phyloP scores from a whole-genome alignment of 1,284 basidiomycete genomes.

The Cutaneotrichosporon cutaneum region DNA sequence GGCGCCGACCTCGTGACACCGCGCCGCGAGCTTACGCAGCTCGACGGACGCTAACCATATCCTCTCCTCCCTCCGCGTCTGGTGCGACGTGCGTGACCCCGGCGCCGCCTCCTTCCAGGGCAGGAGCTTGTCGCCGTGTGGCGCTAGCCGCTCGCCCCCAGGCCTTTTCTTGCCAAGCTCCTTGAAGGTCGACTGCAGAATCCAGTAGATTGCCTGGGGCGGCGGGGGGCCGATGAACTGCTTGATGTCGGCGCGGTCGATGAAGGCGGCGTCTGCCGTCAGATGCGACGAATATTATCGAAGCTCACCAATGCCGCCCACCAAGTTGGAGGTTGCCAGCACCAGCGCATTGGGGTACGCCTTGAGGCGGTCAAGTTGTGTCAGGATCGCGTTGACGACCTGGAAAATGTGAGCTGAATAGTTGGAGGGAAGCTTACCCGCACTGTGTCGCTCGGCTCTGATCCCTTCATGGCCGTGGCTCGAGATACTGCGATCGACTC shows the following conservation, averaged over 20 bases:
- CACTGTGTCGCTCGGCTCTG: slow-evolving; percentile 93
- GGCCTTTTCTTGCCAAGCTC: slow-evolving; percentile 67
- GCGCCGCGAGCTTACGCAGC: slow-evolving; percentile 7
- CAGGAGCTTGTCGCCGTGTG: slow-evolving; percentile 57
- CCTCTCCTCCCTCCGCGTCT: slow-evolving; percentile 11
- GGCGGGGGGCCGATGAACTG: slow-evolving; percentile 91
- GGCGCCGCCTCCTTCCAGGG: slow-evolving; percentile 17
- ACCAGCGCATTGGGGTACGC: slow-evolving; percentile 89
- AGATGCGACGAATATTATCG: background rate
- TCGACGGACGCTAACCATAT: slow-evolving; percentile 15
- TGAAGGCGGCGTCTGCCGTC: slow-evolving; percentile 78
- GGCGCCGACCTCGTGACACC: slow-evolving; percentile 7
- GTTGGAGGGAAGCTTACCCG: slow-evolving; percentile 60
- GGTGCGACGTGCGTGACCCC: background rate
- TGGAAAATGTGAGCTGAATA: slow-evolving; percentile 60
- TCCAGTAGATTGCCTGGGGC: slow-evolving; percentile 87
- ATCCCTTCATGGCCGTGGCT: slow-evolving; percentile 88
- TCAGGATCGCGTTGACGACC: slow-evolving; percentile 87
- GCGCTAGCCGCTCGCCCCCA: slow-evolving; percentile 60
- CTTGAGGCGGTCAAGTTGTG: slow-evolving; percentile 94
- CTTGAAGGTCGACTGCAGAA: slow-evolving; percentile 75
- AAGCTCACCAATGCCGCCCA: slow-evolving; percentile 80
- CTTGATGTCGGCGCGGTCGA: slow-evolving; percentile 94
- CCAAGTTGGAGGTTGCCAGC: slow-evolving; percentile 95
- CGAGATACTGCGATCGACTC: slow-evolving; percentile 92